phyloP scores from a whole-genome alignment of 257 asterid species.

The Solanum stenotomum region DNA sequence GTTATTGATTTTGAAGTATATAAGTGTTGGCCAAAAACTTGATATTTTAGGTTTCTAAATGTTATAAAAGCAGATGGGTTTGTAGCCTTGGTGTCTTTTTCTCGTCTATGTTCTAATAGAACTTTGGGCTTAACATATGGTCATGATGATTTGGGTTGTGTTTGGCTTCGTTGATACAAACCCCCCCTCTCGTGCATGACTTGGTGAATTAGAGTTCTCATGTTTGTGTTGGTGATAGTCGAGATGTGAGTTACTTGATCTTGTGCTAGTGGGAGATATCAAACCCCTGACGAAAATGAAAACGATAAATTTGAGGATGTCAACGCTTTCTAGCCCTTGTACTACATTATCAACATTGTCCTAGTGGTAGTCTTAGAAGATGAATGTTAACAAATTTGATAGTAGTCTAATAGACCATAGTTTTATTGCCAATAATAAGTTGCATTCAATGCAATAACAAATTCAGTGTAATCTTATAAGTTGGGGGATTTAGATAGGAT shows the following conservation, averaged over 20 bases:
- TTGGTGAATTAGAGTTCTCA: not conserved
- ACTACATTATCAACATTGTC: not conserved
- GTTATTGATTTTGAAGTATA: not conserved
- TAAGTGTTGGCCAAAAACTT: not conserved
- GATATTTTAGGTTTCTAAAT: not conserved
- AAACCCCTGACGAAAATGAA: accelerated
- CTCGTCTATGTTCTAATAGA: too few relatives aligned
- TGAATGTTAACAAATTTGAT: not conserved
- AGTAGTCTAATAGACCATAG: not conserved
- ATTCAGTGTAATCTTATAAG: not conserved
- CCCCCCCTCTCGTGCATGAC: too few relatives aligned
- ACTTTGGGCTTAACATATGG: too few relatives aligned
- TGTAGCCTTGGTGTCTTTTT: not conserved
- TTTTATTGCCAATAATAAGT: not conserved
- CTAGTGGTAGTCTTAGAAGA: not conserved
- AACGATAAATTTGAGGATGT: not conserved
- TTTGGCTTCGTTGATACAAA: too few relatives aligned
- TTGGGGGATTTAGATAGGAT: too few relatives aligned
- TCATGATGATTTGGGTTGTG: too few relatives aligned
- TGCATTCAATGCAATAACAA: not conserved
- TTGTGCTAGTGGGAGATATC: not conserved
- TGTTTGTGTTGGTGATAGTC: not conserved
- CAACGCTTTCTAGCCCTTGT: not conserved
- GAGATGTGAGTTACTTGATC: not conserved
- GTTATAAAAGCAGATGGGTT: not conserved